Base-by-base conservation (phyloP, 805 yeast species). In the Ogataea methanolica region DNA sequence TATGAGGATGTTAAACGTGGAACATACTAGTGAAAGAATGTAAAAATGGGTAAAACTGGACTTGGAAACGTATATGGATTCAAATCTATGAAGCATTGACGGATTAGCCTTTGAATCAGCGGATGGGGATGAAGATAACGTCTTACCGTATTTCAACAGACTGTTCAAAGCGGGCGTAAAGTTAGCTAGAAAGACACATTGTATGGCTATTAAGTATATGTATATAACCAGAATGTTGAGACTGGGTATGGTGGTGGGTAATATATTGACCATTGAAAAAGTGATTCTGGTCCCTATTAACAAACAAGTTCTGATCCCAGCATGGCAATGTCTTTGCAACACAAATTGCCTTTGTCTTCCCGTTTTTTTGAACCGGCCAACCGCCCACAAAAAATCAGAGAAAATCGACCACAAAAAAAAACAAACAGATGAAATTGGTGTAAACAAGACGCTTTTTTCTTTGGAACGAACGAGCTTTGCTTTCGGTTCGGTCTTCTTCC, bases 11-110 rank as follows among this genome's bases (percentile, higher is more conserved):
- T 9, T 26, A 26, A 39, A 49, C 12, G 58, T 57, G 1, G 56
- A 22, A 0, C 59, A 5, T 4, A 73, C 62, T 33, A 73, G 52
- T 1, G 71, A 55, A 16, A 78, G 42, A 5, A 76, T 48, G 61
- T 86, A 86, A 55, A 80, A 86, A 56, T 85, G 89, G 2, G 67
- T 57, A 57, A 86, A 86, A 73, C 74, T 79, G 12, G 72, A 52
- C 58, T 83, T 85, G 0, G 89, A 87, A 0, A 84, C 83, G 12
- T 80, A 78, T 4, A 46, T 26, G 7, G 12, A 34, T 16, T n/a
- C 16, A 33, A 34, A 34, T 7, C n/a, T 23, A 14, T 22, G 9
- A 15, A 5, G 15, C 3, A 9, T 8, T 33, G 36, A 21, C 9
- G 31, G 31, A 26, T 15, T 16, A 36, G 6, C 11, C 4, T 16